Base-by-base conservation (phyloP, 192 early-diverging fungal species). In the Rhizophagus clarus region DNA sequence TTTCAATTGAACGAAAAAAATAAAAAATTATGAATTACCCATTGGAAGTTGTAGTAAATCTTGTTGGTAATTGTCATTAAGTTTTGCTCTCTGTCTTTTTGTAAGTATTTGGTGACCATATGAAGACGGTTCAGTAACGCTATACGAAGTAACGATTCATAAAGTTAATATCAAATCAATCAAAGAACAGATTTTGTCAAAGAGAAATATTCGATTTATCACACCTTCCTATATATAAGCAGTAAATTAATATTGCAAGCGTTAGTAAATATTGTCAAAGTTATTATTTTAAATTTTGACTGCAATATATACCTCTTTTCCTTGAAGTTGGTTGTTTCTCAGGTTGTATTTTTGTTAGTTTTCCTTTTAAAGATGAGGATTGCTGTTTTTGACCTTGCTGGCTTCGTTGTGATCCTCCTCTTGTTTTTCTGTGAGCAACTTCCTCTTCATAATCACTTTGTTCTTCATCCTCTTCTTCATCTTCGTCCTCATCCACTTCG, bases 21-120 rank as follows among this genome's bases (percentile, higher is more conserved):
- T 4, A 11, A 71, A 63, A 62, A 81, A 37, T 45, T 14, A 63
- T 17, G 31, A 12, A 32, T 70, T 86, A 91, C 90, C 88, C 78
- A 88, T 86, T 0, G 94, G 94, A 24, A 95, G 84, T 79, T 92
- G 90, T 72, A 95, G 82, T 63, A 92, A 85, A 81, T 93, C 94
- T 32, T 89, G 88, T 40, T 86, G 83, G 45, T 79, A 80, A 31
- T 87, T 88, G 66, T 85, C 83, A 63, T 89, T 90, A 42, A 93
- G 78, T 73, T 89, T 92, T 10, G 93, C 91, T 15, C 92, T 81
- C 81, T 95, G 94, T 32, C 94, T 89, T 47, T 91, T 91, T 9
- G 93, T 94, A 64, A 94, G 76, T 60, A 86, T 83, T 66, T 83
- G 82, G n/a, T 77, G 71, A 60, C 76, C 81, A 15, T 76, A 76